phyloP scores from a whole-genome alignment of 2,329 filamentous ascomycete species.

The Dissoconium aciculare region DNA sequence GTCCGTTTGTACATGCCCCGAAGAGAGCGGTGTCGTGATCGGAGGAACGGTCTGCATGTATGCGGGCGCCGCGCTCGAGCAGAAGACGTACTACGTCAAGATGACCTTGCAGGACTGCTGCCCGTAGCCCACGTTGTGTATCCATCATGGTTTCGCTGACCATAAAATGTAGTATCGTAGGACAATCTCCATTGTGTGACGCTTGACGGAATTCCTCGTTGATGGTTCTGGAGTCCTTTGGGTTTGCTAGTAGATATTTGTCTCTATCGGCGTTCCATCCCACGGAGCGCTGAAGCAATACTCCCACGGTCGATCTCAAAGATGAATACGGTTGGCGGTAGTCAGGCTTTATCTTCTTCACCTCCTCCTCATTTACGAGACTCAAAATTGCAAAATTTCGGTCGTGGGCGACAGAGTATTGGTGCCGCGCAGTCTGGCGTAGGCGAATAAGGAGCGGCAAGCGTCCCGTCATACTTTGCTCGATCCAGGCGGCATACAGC shows the following conservation, averaged over 20 bases:
- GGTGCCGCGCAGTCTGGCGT: neutral
- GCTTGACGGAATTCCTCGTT: too few species aligned
- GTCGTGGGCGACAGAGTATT: neutral
- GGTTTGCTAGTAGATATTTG: too few species aligned
- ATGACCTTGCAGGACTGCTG: neutral
- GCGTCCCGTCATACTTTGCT: neutral
- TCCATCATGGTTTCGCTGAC: neutral
- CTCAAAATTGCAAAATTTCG: neutral
- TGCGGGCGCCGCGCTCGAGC: neutral
- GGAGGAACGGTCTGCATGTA: neutral
- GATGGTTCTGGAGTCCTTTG: too few species aligned
- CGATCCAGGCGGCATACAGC: neutral
- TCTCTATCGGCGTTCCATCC: too few species aligned
- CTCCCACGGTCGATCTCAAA: neutral
- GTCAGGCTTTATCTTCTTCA: neutral
- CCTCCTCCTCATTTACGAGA: neutral
- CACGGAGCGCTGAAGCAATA: neutral
- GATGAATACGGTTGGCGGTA: neutral
- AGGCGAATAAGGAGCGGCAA: neutral
- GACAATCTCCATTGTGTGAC: neutral
- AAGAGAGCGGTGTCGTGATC: neutral
- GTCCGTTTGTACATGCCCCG: neutral
- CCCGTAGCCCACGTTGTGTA: neutral
- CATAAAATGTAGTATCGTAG: neutral
- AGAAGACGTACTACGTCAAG: neutral